Base-by-base conservation (phyloP, 78 protist genomes). In the Cyanophora paradoxa region DNA sequence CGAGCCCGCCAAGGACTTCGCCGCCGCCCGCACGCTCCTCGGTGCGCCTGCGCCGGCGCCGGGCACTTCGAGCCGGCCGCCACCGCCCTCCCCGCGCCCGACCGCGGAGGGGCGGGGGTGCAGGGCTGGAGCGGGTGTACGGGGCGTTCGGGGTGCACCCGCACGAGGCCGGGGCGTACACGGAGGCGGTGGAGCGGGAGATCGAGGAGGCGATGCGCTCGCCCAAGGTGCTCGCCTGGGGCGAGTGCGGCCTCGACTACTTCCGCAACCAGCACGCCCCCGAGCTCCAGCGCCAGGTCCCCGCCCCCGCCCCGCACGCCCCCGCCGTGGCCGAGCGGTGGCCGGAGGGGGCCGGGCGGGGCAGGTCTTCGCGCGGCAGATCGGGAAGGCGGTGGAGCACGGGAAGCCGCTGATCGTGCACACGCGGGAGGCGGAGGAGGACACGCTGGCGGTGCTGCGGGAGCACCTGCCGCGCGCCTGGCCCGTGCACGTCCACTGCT, bases 401-500 rank as follows among this genome's bases (percentile, higher is more conserved):
- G 41, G 48, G 24, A 85, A 85, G 36, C 86, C 92, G 34, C 28
- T 88, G 2, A 85, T 88, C 37, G 59, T 88, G n/a, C 92, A 88
- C 72, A 31, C 82, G 6, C 63, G 92, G n/a, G 88, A 82, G 26
- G 89, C 92, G 22, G 90, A 86, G 54, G 79, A 31, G 20, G 92
- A 88, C 62, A 86, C 90, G n/a, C 26, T 88, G 7, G 26, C 44
- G 10, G 11, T 88, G 36, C 31, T 88, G 54, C 58, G 72, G 37
- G 77, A 82, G 62, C 44, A 44, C 1, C 62, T 81, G 20, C 90
- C 92, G 0, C 72, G 46, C 0, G 86, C 80, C 17, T 65, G 70
- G 71, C 74, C 69, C n/a, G 64, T 87, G 40, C 88, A 87, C 48
- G 72, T 87, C 50, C 92, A 87, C 39, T 87, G 92, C 73, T 85